phyloP scores from a whole-genome alignment of 148 eudicot genomes.

The Camellia sinensis region DNA sequence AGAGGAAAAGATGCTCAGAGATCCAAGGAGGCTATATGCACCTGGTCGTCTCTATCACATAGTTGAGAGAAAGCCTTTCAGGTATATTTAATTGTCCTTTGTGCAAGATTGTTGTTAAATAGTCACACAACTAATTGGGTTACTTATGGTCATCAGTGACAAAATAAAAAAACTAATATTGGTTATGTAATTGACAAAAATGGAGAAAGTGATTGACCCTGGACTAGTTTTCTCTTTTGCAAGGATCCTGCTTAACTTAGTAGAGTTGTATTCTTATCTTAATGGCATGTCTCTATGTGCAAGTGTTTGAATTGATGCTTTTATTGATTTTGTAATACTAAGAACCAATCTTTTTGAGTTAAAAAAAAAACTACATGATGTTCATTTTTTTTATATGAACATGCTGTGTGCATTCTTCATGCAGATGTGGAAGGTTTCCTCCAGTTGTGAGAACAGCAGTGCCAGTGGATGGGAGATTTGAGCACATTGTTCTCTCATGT shows the following conservation, averaged over 20 bases:
- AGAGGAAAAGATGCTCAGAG: slow-evolving; percentile 78
- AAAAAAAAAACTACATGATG: neutral
- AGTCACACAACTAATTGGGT: neutral
- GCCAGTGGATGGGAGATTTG: slow-evolving; percentile 98
- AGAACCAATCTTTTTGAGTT: neutral
- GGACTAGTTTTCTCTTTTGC: neutral
- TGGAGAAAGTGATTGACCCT: neutral
- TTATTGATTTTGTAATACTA: neutral
- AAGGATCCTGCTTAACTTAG: neutral
- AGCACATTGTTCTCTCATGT: slow-evolving; percentile 91
- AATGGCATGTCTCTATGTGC: neutral
- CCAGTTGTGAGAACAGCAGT: slow-evolving; percentile 96
- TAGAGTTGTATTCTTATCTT: neutral
- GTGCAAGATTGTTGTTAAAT: neutral
- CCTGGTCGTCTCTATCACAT: slow-evolving; percentile 99
- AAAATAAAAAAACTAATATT: neutral
- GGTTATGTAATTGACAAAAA: neutral
- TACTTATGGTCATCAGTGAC: neutral
- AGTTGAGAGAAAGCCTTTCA: slow-evolving; percentile 88
- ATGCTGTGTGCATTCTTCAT: slow-evolving; percentile 5
- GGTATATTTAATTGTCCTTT: slow-evolving; percentile 36
- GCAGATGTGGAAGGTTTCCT: slow-evolving; percentile 91
- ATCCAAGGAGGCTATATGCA: slow-evolving; percentile 93
- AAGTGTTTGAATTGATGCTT: neutral
- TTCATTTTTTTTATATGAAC: neutral